Evolutionary conservation across 352 stramenopile genomes (phyloP).

Genomic region (Pythium catenulatum): DNA sequence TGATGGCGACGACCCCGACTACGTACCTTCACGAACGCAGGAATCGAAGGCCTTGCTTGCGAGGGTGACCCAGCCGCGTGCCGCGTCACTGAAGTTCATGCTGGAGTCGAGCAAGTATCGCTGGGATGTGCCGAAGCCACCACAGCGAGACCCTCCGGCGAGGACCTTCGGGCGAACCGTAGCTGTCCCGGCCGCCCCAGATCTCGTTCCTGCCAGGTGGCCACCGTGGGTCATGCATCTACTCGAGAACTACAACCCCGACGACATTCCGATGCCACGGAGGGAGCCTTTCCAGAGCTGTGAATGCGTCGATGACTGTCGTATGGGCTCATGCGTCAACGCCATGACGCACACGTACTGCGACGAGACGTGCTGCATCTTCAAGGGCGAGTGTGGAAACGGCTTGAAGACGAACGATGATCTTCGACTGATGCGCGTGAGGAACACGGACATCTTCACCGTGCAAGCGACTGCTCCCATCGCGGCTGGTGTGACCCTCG

Average conservation of each 20-base stretch:
- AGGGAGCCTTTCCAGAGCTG: background rate
- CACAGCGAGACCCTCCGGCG: background rate
- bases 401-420: background rate
- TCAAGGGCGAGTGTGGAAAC: background rate
- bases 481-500: background rate
- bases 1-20: too few species aligned
- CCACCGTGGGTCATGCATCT: background rate
- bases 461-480: background rate
- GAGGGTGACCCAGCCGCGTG: too few species aligned
- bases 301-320: background rate
- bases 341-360: background rate
- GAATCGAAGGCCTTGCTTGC: too few species aligned
- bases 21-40: too few species aligned
- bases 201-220: background rate
- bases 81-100: background rate
- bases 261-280: background rate
- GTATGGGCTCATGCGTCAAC: background rate
- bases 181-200: background rate
- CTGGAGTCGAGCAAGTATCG: background rate
- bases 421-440: background rate
- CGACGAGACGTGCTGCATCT: background rate
- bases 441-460: conserved; percentile 4
- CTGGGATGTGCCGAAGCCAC: background rate
- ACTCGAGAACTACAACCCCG: conserved; percentile 1
- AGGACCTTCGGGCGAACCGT: background rate